phyloP scores from a whole-genome alignment of 495 filamentous ascomycete genomes.

The Aspergillus bridgeri region DNA sequence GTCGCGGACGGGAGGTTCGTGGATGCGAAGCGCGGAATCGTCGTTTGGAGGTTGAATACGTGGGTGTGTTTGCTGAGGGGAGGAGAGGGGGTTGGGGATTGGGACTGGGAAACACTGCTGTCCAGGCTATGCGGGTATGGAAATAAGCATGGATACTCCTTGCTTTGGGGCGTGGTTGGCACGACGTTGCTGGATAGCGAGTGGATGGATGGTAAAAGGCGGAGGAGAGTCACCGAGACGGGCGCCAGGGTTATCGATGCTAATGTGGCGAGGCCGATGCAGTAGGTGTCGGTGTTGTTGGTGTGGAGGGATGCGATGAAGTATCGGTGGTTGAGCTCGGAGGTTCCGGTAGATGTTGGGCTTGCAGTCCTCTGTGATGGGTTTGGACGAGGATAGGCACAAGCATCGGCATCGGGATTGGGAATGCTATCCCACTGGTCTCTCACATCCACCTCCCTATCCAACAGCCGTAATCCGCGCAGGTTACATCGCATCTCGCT shows the following conservation, averaged over 20 bases:
- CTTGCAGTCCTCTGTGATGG: not conserved
- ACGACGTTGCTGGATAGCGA: constrained; percentile 7
- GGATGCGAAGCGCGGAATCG: constrained; percentile 9
- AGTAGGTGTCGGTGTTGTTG: constrained; percentile 11
- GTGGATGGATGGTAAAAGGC: constrained; percentile 14
- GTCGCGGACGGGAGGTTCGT: constrained; percentile 18
- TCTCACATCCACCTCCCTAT: not conserved
- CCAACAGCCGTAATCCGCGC: constrained; percentile 17
- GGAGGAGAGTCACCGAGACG: constrained; percentile 9
- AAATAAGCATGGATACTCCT: not conserved
- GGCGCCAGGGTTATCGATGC: not conserved
- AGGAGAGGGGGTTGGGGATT: not conserved
- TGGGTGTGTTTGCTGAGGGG: not conserved
- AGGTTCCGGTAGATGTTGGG: not conserved
- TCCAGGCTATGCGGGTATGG: not conserved
- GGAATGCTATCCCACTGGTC: not conserved
- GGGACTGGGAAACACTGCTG: not conserved
- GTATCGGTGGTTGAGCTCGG: constrained; percentile 2
- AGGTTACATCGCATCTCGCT: constrained; percentile 10
- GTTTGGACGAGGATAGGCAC: constrained; percentile 9
- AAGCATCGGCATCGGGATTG: too few relatives aligned
- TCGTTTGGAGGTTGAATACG: constrained; percentile 8
- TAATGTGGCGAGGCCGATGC: constrained; percentile 11
- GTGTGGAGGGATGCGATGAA: constrained; percentile 18
- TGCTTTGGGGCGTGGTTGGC: constrained; percentile 1